Evolutionary conservation across 352 stramenopile species (phyloP).

Genomic region (Thraustochytrium sp.): DNA sequence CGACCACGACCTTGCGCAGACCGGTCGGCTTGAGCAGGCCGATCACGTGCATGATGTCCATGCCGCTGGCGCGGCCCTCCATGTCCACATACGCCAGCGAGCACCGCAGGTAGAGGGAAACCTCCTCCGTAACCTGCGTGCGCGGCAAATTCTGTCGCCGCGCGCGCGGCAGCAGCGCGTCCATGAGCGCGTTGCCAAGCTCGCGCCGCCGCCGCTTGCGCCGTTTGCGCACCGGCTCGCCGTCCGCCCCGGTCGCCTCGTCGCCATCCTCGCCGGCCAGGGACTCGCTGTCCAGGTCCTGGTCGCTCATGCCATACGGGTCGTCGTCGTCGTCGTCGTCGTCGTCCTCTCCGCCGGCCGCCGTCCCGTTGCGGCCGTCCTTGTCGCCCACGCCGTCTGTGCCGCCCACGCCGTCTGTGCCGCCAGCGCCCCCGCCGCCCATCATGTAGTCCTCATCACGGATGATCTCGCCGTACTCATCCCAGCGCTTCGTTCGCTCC

Average conservation of each 20-base stretch:
- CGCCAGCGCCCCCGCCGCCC: not conserved
- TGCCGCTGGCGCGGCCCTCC: not conserved
- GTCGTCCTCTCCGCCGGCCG: no score
- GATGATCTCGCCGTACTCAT: conserved; percentile 39
- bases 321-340: conserved; percentile 11
- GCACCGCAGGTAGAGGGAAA: not conserved
- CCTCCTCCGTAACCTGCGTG: not conserved
- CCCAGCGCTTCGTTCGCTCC: conserved; percentile 24
- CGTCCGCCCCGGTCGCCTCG: not conserved
- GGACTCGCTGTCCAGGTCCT: not conserved
- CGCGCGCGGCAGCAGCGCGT: not conserved
- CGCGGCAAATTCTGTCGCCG: not conserved
- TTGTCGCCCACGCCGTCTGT: not conserved
- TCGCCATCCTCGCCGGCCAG: not conserved
- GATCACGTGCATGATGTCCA: conserved; percentile 13
- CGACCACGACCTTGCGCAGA: conserved; percentile 16
- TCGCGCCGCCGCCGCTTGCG: not conserved
- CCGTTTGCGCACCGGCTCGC: not conserved
- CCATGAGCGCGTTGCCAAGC: conserved; percentile 9
- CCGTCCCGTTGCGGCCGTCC: not conserved
- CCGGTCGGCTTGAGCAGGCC: not conserved
- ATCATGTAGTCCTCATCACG: conserved; percentile 21
- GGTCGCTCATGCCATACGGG: not conserved
- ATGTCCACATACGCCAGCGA: conserved; percentile 20
- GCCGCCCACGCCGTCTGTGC: not conserved